Evolutionary conservation across 2,329 filamentous ascomycete genomes (phyloP), one percentile per base, ranked within the genome.

Genomic region (Blastomyces gilchristii): DNA sequence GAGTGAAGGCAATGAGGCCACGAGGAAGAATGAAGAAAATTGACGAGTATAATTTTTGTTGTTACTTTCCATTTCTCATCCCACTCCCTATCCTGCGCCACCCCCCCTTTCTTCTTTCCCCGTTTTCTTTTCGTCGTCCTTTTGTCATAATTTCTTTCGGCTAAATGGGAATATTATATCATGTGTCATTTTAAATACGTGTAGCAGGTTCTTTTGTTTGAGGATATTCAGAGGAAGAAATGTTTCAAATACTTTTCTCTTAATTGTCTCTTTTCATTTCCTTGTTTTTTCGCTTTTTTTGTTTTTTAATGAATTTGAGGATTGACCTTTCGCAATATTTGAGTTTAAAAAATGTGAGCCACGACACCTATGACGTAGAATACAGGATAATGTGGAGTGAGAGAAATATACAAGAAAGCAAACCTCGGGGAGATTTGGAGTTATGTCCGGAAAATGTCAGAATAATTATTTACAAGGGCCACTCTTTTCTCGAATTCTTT

Each of bases 1-100:
- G 37, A 80, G 78, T 58, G 79, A 80, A 65, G 77, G 73, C 11
- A 76, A 78, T 63, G 78, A 79, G 66, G 79, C 78, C 16, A 80
- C 79, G 63, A 70, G 75, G 65, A 72, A 71, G 67, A 59, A 49
- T 52, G 64, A 62, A 34, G 50, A 25, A 43, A 16, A 34, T 31
- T 58, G 63, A 64, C 66, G 60, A 61, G 60, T 64, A 61, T 61
- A n/a, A 39, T 25, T 54, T 60, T n/a, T 49, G 34, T 49, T 47
- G 34, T 34, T 41, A 22, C 56, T 64, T 63, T 56, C 63, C 43
- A 50, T 65, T 65, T 64, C 58, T 16, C 12, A 11, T 9, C 49
- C 49, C 49, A 58, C 45, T 64, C 62, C 62, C 63, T 58, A 60
- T 52, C 43, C 49, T 57, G n/a, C 7, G n/a, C 7, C 45, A 14